Evolutionary conservation across 1,284 basidiomycete genomes (phyloP).

Genomic region (Puccinia coronata): DNA sequence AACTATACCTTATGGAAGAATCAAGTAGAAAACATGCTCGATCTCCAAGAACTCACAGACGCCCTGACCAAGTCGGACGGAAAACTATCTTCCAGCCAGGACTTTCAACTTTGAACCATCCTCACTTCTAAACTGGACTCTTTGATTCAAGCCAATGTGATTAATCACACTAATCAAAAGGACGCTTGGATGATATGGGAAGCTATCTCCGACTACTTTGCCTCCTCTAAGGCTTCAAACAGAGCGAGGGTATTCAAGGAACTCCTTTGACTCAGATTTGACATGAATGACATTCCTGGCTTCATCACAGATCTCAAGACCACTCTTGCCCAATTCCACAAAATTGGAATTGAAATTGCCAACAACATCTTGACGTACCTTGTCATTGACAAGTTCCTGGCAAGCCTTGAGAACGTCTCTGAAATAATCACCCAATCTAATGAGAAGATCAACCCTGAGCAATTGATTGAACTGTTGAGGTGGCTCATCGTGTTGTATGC

Average conservation of each 20-base stretch:
- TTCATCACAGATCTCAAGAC: neutral
- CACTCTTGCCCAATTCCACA: neutral
- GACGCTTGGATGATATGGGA: too few relatives aligned
- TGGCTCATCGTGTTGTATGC: too few relatives aligned
- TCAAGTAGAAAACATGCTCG: neutral
- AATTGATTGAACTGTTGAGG: too few relatives aligned
- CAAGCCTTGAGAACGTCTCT: too few relatives aligned
- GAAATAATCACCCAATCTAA: too few relatives aligned
- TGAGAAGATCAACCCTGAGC: too few relatives aligned
- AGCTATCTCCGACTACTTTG: too few relatives aligned
- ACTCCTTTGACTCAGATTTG: neutral
- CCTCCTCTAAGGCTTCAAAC: neutral
- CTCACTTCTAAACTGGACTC: neutral
- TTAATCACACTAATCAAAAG: too few relatives aligned
- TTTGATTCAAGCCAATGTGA: too few relatives aligned
- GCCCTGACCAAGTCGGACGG: neutral
- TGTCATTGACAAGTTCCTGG: neutral
- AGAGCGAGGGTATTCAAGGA: neutral
- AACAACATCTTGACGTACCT: neutral
- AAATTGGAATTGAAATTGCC: neutral
- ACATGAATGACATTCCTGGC: neutral
- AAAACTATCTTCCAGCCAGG: neutral
- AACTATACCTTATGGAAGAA: neutral
- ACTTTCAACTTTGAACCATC: neutral
- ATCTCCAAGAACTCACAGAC: neutral